phyloP scores from a whole-genome alignment of 495 filamentous ascomycete species.

The Chaetomium tenue region DNA sequence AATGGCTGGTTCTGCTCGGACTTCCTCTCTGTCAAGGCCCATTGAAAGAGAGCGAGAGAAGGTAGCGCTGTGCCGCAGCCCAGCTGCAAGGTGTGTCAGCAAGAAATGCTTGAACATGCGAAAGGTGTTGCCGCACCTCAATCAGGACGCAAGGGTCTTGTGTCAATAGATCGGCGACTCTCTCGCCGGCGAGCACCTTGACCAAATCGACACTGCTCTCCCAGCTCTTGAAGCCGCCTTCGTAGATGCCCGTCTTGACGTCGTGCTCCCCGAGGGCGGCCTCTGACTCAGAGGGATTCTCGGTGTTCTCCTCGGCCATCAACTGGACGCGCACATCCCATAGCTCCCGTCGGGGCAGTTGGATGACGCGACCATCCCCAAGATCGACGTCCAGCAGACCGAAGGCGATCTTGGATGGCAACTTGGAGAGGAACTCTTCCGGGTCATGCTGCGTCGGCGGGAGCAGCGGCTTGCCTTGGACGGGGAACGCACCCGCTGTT shows the following conservation, averaged over 20 bases:
- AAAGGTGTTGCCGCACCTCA: slow-evolving; percentile 58
- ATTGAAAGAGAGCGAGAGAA: slow-evolving; percentile 71
- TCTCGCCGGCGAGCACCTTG: slow-evolving; percentile 55
- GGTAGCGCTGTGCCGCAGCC: slow-evolving; percentile 91
- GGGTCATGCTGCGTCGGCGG: slow-evolving; percentile 46
- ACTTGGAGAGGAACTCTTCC: slow-evolving; percentile 57
- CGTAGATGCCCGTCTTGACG: slow-evolving; percentile 86
- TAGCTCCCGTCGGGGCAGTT: slow-evolving; percentile 78
- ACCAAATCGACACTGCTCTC: slow-evolving; percentile 90
- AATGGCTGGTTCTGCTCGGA: slow-evolving; percentile 38
- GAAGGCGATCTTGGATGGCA: slow-evolving; percentile 80
- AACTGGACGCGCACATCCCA: slow-evolving; percentile 93
- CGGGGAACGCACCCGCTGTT: slow-evolving; percentile 48
- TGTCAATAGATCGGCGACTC: slow-evolving; percentile 59
- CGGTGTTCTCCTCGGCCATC: slow-evolving; percentile 74
- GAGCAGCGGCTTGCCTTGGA: slow-evolving; percentile 49
- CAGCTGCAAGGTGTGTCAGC: slow-evolving; percentile 55
- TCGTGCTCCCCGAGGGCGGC: slow-evolving; percentile 74
- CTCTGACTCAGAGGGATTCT: slow-evolving; percentile 36
- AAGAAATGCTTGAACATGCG: neutral
- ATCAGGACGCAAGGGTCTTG: slow-evolving; percentile 56
- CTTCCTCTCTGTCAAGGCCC: slow-evolving; percentile 49
- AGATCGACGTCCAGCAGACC: slow-evolving; percentile 57
- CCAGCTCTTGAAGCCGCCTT: slow-evolving; percentile 99
- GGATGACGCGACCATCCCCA: slow-evolving; percentile 46